Evolutionary conservation across 768 basidiomycete species (phyloP), one percentile per base, ranked within the genome.

Genomic region (Tubosaeta sp.): DNA sequence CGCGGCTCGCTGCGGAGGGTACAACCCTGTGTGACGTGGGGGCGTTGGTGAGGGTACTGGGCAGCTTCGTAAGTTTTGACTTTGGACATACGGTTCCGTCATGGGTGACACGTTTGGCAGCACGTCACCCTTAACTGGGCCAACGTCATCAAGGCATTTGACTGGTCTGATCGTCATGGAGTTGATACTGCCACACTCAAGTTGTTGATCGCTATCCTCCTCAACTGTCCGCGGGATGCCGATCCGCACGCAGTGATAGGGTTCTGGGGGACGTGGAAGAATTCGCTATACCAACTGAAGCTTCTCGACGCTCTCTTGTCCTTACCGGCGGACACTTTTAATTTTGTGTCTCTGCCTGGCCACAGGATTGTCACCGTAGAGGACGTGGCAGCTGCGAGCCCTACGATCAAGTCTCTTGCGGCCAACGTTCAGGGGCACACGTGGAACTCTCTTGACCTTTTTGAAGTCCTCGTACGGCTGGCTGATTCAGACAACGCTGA

Each of bases 371-470:
- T 95, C 31, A 90, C 90, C 0, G 84, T 91, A 19, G 92, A 94
- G 43, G 93, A 95, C 54, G 88, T 94, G 35, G 79, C 88, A 2
- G 75, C 78, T 39, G 87, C 90, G 14, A 90, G 88, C 60, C 88
- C 90, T 25, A 91, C 89, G n/a, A 94, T 95, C 73, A 92, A 93
- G 67, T 82, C 87, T 1, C 76, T 95, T 31, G 93, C 94, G 0
- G 85, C 84, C 2, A 92, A 90, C 59, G 90, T 95, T 27, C 94
- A 97, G 66, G 86, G 86, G 2, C 86, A 90, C 57, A 87, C 91
- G 0, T 98, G 94, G 94, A 98, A 98, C 65, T 93, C 90, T 6
- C 73, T 93, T 9, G 92, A 96, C 59, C 72, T 98, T 36, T 90
- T 94, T 59, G 84, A 92, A 67, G 84, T 93, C 25, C 74, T 97